Evolutionary conservation across 768 basidiomycete species (phyloP), one percentile per base, ranked within the genome.

Genomic region (Amyloporia xantha): DNA sequence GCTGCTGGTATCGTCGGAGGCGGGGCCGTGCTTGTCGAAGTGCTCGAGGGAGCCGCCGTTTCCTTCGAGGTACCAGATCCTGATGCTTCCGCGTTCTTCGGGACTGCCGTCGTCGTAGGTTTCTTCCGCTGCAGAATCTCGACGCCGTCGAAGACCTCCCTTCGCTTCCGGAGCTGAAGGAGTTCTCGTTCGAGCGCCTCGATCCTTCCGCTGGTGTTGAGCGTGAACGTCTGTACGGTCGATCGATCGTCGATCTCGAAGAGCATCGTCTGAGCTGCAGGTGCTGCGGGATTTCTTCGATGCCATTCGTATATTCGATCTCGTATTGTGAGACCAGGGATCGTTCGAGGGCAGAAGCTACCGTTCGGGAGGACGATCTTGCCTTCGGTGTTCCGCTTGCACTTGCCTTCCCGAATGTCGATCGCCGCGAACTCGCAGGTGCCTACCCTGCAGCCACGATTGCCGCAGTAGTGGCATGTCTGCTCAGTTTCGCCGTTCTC

Each of bases 401-500:
- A 20, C 15, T 21, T 26, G 7, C 46, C 46, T 9, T 26, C 46
- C 20, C 25, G 33, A 23, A 47, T 37, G 35, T 47, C 47, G 13
- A 37, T 33, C 38, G 38, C 37, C 6, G 37, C 37, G 21, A 24
- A 27, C 19, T 30, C 33, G 28, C 47, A 48, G 21, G 17, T 39
- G 4, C 37, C 20, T 17, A 48, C 12, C 21, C 10, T 23, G 24
- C 39, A 39, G 20, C 26, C 26, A 4, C 12, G 12, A 10, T 48
- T 41, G 12, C 47, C 47, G 24, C 47, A 48, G 47, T 48, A 48
- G 13, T 39, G 47, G 21, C 47, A 48, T 15, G 30, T 33, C 30
- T 33, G 30, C 15, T 33, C 30, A 33, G 30, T 15, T 33, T 15
- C 30, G 30, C 30, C 15, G 30, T 33, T 33, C 30, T 33, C 30